Evolutionary conservation across 1,139 yeast genomes (phyloP).

Genomic region (Nematodospora anomalae): DNA sequence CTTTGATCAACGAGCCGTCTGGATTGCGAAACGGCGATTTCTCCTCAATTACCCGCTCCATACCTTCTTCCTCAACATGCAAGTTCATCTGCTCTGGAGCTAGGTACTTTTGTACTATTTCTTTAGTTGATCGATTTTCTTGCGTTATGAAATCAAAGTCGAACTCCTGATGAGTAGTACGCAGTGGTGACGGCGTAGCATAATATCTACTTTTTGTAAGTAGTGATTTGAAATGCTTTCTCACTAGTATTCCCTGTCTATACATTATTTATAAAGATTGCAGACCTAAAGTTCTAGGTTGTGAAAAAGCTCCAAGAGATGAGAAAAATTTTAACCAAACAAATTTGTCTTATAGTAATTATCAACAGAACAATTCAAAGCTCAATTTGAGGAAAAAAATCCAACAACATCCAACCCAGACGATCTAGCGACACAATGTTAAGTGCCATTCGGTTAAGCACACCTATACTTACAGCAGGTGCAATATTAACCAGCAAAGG

Average conservation of each 20-base stretch:
- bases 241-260: neutral
- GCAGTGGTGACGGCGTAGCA: neutral
- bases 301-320: too few relatives aligned
- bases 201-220: neutral
- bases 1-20: slow-evolving; percentile 44
- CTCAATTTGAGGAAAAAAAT: slow-evolving; percentile 3
- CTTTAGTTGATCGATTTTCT: slow-evolving; percentile 7
- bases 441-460: slow-evolving; percentile 11
- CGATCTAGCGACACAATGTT: slow-evolving; percentile 8
- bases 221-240: neutral
- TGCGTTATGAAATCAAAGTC: slow-evolving; percentile 10
- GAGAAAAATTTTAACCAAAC: slow-evolving; percentile 2
- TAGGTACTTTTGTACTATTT: slow-evolving; percentile 7
- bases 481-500: slow-evolving; percentile 8
- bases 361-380: neutral
- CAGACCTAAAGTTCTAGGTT: too few relatives aligned
- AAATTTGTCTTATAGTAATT: neutral
- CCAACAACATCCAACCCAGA: neutral
- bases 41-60: slow-evolving; percentile 2
- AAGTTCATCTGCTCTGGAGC: slow-evolving; percentile 6
- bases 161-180: neutral
- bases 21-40: slow-evolving; percentile 37
- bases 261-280: neutral
- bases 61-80: slow-evolving; percentile 1
- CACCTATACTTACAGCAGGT: slow-evolving; percentile 13